Evolutionary conservation across 1,139 yeast species (phyloP).

Genomic region (Kurtzmaniella quercitrusa): DNA sequence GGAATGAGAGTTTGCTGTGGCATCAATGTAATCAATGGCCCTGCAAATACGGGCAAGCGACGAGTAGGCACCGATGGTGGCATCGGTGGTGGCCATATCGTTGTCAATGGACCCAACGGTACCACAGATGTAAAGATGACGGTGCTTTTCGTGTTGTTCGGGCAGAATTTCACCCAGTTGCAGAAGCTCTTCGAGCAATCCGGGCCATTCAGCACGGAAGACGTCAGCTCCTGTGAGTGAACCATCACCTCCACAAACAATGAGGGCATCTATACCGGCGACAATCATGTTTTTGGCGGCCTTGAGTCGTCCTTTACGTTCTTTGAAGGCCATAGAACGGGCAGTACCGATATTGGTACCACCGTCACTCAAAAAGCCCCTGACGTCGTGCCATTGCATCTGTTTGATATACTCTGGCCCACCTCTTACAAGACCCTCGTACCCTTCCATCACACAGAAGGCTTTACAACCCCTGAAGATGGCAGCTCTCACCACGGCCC

Average conservation of each 20-base stretch:
- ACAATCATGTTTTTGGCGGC: slow-evolving; percentile 67
- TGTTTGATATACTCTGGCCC: slow-evolving; percentile 55
- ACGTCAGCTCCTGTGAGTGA: slow-evolving; percentile 80
- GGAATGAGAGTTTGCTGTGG: slow-evolving; percentile 79
- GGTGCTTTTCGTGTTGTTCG: slow-evolving; percentile 50
- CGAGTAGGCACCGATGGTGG: slow-evolving; percentile 78
- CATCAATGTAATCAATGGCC: slow-evolving; percentile 78
- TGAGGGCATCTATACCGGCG: slow-evolving; percentile 73
- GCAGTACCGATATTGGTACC: slow-evolving; percentile 86
- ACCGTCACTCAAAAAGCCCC: slow-evolving; percentile 71
- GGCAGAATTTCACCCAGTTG: slow-evolving; percentile 43
- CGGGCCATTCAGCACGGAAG: slow-evolving; percentile 78
- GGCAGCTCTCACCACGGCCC: slow-evolving; percentile 76
- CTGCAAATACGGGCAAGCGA: slow-evolving; percentile 73
- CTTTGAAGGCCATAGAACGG: slow-evolving; percentile 63
- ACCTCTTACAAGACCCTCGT: slow-evolving; percentile 70
- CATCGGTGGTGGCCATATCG: slow-evolving; percentile 79
- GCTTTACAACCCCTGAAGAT: slow-evolving; percentile 69
- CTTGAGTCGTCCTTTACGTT: slow-evolving; percentile 60
- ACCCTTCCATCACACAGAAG: slow-evolving; percentile 73
- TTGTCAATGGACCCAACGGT: slow-evolving; percentile 80
- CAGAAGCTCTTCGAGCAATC: slow-evolving; percentile 59
- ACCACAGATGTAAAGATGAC: slow-evolving; percentile 67
- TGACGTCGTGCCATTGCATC: slow-evolving; percentile 74
- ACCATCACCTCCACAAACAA: slow-evolving; percentile 87